Conservation (phyloP, 78 protist genomes). For the Dictyostelium capitatum region DNA sequence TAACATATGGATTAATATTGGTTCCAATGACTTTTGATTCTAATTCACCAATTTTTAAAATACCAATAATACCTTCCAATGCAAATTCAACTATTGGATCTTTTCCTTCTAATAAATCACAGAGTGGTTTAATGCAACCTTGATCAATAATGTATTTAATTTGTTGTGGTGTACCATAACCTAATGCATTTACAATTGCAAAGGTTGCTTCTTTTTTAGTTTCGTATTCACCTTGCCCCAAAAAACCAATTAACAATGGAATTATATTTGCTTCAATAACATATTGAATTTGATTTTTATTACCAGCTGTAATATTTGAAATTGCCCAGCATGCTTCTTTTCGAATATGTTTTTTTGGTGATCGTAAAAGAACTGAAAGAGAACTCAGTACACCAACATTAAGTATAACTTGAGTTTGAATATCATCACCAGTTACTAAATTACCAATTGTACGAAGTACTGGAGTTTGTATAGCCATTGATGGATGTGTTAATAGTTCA, state of each 20-base stretch:
- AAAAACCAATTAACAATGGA: slow-evolving; percentile 79
- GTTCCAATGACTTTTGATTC: no score
- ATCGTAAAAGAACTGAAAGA: slow-evolving; percentile 87
- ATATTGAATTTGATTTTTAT: slow-evolving; percentile 90
- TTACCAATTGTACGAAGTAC: slow-evolving; percentile 97
- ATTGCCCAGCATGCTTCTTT: no score
- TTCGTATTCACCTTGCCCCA: slow-evolving; percentile 84
- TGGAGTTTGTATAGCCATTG: slow-evolving; percentile 90
- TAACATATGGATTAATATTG: slow-evolving; percentile 1
- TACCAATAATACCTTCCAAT: slow-evolving; percentile 92
- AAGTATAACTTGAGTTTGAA: slow-evolving; percentile 95
- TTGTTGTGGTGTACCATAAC: slow-evolving; percentile 2
- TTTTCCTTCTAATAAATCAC: slow-evolving; percentile 81
- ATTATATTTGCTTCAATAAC: slow-evolving; percentile 91
- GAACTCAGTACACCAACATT: slow-evolving; percentile 80
- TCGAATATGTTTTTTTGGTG: slow-evolving; percentile 99
- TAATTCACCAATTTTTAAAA: slow-evolving; percentile 86
- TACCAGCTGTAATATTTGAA: no score
- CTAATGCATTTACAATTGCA: slow-evolving; percentile 96
- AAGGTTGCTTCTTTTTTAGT: slow-evolving; percentile 96
- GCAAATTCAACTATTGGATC: slow-evolving; percentile 91
- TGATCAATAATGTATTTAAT: slow-evolving; percentile 6
- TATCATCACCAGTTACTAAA: slow-evolving; percentile 97
- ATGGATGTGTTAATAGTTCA: slow-evolving; percentile 83
- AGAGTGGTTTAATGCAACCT: slow-evolving; percentile 86